Evolutionary conservation across 2,329 filamentous ascomycete species (phyloP), one percentile per base, ranked within the genome.

Genomic region (Pleomassaria siparia): DNA sequence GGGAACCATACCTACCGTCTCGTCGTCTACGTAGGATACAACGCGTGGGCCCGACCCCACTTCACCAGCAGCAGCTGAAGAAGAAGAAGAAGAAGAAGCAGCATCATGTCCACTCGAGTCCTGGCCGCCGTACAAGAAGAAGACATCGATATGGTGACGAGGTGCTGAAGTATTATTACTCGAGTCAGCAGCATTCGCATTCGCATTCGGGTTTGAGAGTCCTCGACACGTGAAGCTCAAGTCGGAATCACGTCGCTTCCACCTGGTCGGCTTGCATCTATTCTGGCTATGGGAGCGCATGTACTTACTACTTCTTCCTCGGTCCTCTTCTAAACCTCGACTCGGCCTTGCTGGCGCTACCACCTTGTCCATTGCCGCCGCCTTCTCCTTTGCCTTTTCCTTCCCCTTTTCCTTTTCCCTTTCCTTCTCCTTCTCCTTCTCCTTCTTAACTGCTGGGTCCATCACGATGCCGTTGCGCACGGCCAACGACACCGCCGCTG

Each of bases 151-250:
- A 30, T n/a, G 5, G 15, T 30, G 29, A n/a, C 11, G 33, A 5
- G 33, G 33, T 37, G 33, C 11, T 18, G 12, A 7, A 11, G 4
- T 20, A 16, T 7, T 9, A 37, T 37, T 5, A 37, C n/a, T n/a
- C 33, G 11, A 22, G 8, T 9, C 32, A 7, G 8, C 6, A 16
- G 29, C 4, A 30, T 30, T 6, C n/a, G n/a, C n/a, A n/a, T n/a
- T n/a, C n/a, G n/a, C n/a, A n/a, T n/a, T 29, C 26, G 26, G 26
- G 26, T 9, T 9, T n/a, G 26, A n/a, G 9, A 62, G 4, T 6
- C 62, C 62, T 43, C 48, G 53, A 24, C 43, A 50, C 10, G 18
- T 15, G 40, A 47, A 46, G 18, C 36, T 43, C 5, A 15, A 9
- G 37, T 47, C 46, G 36, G 46, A 49, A 35, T 40, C 47, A 15